These are phyloP conservation scores for Neophaeococcomyces aloes DNA, from an alignment of 2,329 filamentous ascomycete genomes.

Conservation along the genomic window DNA sequence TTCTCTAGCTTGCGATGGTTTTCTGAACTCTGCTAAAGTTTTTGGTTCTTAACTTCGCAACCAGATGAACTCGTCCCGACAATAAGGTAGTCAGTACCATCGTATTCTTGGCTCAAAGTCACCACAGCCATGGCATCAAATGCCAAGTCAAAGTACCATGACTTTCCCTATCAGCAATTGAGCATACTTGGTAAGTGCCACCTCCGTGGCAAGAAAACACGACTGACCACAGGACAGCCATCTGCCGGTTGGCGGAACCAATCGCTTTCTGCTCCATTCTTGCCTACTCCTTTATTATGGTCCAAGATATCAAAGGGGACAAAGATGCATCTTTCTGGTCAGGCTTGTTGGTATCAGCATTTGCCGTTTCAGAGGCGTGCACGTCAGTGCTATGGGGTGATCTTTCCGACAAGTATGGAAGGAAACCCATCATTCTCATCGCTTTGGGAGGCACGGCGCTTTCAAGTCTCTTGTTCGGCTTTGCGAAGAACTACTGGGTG, in stretches of 20 bases:
- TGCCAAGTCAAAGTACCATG: too few relatives aligned
- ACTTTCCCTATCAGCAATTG: too few relatives aligned
- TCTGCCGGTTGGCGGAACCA: slow-evolving; percentile 38
- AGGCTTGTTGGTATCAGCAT: slow-evolving; percentile 31
- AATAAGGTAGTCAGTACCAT: too few relatives aligned
- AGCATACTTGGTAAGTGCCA: too few relatives aligned
- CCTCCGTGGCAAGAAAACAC: too few relatives aligned
- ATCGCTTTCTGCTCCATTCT: slow-evolving; percentile 39
- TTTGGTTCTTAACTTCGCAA: too few relatives aligned
- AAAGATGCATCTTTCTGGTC: slow-evolving; percentile 20
- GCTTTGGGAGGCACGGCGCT: slow-evolving; percentile 30
- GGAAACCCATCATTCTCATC: slow-evolving; percentile 28
- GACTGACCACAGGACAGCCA: slow-evolving; percentile 23
- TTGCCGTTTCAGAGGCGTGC: slow-evolving; percentile 35
- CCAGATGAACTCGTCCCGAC: too few relatives aligned
- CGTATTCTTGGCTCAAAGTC: too few relatives aligned
- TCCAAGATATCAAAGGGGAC: slow-evolving; percentile 31
- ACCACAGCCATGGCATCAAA: too few relatives aligned
- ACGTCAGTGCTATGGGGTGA: slow-evolving; percentile 36
- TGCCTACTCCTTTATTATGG: slow-evolving; percentile 37
- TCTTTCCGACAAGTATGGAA: slow-evolving; percentile 33
- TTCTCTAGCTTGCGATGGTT: too few relatives aligned
- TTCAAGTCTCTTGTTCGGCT: slow-evolving; percentile 34
- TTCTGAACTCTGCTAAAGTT: too few relatives aligned
- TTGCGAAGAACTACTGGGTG: slow-evolving; percentile 35